A percentile compares a stretch with the other conserved stretches of the same genome.
These are phyloP conservation scores for Russula abietina DNA, from an alignment of 768 basidiomycete species.

Conservation along the genomic window DNA sequence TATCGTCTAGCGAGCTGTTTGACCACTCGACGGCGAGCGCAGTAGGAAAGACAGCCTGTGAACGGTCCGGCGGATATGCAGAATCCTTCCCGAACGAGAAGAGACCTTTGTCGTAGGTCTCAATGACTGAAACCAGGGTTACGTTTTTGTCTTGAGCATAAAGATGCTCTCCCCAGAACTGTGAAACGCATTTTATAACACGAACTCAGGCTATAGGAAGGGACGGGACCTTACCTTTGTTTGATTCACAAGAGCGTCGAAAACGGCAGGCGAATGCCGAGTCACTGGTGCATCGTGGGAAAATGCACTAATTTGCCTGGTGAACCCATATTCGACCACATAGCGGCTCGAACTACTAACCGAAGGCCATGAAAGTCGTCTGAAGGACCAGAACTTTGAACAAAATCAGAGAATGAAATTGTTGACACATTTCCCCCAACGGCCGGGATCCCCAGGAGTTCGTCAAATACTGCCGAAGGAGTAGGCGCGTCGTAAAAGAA, in stretches of 20 bases:
- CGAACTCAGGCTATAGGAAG: not conserved
- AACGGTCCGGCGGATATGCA: constrained; percentile 17
- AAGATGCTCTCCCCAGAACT: constrained; percentile 4
- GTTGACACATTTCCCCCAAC: not conserved
- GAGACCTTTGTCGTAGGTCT: not conserved
- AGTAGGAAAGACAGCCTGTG: constrained; percentile 8
- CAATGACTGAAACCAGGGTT: not conserved
- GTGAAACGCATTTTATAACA: not conserved
- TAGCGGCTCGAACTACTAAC: not conserved
- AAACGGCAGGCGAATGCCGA: not conserved
- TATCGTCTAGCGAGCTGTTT: constrained; percentile 33
- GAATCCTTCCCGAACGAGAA: constrained; percentile 11
- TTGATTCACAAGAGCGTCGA: constrained; percentile 1
- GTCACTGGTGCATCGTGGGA: not conserved
- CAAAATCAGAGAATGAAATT: not conserved
- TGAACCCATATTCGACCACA: not conserved
- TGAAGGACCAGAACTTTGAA: not conserved
- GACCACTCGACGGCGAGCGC: not conserved
- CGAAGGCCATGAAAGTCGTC: not conserved
- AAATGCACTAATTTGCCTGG: not conserved
- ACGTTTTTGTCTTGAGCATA: not conserved
- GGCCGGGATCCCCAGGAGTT: constrained; percentile 19
- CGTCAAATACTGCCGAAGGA: constrained; percentile 22
- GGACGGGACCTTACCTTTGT: not conserved
- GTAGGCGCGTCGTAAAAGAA: constrained; percentile 25